phyloP scores from a whole-genome alignment of 139 green algal species.

The Penium margaritaceum region DNA sequence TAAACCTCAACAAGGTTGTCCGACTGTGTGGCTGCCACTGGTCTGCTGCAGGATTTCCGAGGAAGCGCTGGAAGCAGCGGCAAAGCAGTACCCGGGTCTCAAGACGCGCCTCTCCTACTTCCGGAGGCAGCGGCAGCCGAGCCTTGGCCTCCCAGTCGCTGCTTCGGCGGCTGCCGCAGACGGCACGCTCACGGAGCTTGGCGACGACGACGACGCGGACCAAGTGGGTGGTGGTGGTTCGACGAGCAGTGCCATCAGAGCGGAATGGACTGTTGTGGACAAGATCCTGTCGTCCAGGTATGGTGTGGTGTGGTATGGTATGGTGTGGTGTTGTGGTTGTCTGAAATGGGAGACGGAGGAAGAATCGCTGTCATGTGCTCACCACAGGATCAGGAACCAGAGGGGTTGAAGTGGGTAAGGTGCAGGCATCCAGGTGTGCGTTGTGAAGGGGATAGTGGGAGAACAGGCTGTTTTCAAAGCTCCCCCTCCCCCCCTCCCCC shows the following conservation, averaged over 20 bases:
- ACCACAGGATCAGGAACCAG: too few species aligned
- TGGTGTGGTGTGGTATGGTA: slow-evolving; percentile 4
- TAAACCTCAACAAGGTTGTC: too few species aligned
- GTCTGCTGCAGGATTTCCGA: not conserved
- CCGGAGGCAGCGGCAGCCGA: not conserved
- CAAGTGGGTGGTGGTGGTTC: not conserved
- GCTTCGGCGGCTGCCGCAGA: not conserved
- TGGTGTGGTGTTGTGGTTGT: too few species aligned
- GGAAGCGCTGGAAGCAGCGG: slow-evolving; percentile 3
- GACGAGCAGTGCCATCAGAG: not conserved
- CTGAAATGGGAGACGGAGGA: too few species aligned
- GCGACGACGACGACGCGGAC: slow-evolving; percentile 12
- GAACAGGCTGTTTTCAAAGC: too few species aligned
- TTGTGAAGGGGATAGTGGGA: too few species aligned
- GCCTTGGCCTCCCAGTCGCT: too few species aligned
- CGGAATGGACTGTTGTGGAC: slow-evolving; percentile 38
- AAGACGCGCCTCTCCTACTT: slow-evolving; percentile 25
- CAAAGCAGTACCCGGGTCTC: not conserved
- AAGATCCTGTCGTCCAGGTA: slow-evolving; percentile 24
- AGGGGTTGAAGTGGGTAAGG: too few species aligned
- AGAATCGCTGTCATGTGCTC: too few species aligned
- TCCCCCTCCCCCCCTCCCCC: too few species aligned
- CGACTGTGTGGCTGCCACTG: not conserved
- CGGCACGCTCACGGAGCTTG: not conserved
- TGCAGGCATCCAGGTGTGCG: too few species aligned